Base-by-base conservation (phyloP, 1,284 basidiomycete genomes). In the Chondrostereum purpureum region DNA sequence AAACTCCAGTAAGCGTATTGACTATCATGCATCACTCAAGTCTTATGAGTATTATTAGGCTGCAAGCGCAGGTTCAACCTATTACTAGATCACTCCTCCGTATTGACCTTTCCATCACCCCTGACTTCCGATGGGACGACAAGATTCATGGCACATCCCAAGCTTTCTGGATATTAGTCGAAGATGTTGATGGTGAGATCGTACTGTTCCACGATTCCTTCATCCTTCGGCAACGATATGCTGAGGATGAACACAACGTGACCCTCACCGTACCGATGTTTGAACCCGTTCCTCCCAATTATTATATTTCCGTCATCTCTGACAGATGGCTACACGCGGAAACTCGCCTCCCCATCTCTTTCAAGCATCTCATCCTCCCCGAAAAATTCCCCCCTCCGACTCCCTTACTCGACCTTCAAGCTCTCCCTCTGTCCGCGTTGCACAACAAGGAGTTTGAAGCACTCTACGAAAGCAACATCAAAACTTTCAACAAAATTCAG, bases 121-220 rank as follows among this genome's bases (percentile, higher is more conserved):
- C 95, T 16, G 95, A 98, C 61, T 99, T 98, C 77, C 80, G 86
- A 45, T 99, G 95, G 95, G 93, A 98, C 46, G 90, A 93, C 57
- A 91, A 91, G 63, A 80, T 94, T 23, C 96, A 99, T 55, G 89
- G 92, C 3, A 66, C 73, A 1, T 84, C 90, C 0, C 91, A 98
- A 64, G 80, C 83, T 0, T 99, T 99, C 75, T 82, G 88, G 66
- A 89, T 99, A 54, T 65, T 95, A 39, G 92, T 98, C 11, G 94
- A 98, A 63, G 95, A 99, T 56, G 92, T 98, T 17, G 95, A 98
- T 55, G 95, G 95, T 46, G 95, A 99, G 63, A 81, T 91, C 51
- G 83, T 98, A 50, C 83, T 97, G 23, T 97, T 91, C 77, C 88
- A 93, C 56, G 95, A 99, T 61, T 79, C 83, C 18, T 98, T 98